A percentile compares a stretch with the other conserved stretches of the same genome.
Conservation (phyloP, 2,329 filamentous ascomycete species). For the Rhinocladiella similis region DNA sequence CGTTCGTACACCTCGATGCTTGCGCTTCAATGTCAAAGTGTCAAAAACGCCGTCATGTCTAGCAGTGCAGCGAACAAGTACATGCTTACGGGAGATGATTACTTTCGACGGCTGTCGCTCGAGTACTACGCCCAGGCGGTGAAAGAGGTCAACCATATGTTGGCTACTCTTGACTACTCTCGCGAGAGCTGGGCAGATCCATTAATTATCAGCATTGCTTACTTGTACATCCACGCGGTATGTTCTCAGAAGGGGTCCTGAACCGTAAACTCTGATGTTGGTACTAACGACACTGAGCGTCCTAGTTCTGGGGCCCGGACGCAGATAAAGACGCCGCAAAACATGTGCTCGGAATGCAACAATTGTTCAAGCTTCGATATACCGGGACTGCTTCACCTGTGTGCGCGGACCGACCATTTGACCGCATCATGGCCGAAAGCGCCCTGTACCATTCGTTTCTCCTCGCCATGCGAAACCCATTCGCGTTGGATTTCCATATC, state of each 20-base stretch:
- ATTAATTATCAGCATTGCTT: background rate
- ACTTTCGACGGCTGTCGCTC: background rate
- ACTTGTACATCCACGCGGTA: constrained; percentile 8
- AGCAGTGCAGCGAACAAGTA: constrained; percentile 3
- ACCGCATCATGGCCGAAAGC: constrained; percentile 7
- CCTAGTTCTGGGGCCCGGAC: constrained; percentile 6
- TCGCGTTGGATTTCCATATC: background rate
- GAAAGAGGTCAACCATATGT: background rate
- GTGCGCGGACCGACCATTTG: background rate
- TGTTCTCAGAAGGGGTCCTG: background rate
- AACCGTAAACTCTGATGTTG: background rate
- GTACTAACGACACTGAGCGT: background rate
- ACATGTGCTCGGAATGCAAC: background rate
- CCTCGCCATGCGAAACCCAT: background rate
- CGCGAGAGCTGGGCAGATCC: background rate
- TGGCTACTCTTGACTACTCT: background rate
- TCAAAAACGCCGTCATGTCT: constrained; percentile 2
- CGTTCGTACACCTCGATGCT: background rate
- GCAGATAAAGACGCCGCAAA: background rate
- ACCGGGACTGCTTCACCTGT: background rate
- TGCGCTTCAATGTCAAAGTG: background rate
- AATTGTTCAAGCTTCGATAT: constrained; percentile 9
- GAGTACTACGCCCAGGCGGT: constrained; percentile 1
- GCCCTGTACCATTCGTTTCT: constrained; percentile 5
- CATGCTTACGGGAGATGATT: background rate